phyloP scores from a whole-genome alignment of 305 asterid species.

The Caryopteris hybrid region DNA sequence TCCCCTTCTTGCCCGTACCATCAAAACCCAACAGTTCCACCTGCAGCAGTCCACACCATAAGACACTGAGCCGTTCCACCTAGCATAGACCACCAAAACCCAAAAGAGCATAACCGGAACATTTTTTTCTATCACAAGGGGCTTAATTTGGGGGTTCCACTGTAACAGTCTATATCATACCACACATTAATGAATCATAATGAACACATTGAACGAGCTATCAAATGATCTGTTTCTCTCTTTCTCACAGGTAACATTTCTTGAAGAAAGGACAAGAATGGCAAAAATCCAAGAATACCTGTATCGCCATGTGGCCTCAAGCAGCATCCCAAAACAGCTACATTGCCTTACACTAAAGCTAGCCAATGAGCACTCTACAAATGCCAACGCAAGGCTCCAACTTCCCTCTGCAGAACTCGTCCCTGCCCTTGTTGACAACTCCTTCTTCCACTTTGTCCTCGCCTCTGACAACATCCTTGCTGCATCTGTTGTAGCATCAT shows the following conservation, averaged over 20 bases:
- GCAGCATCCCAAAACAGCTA: constrained; percentile 92
- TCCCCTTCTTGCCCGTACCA: neutral
- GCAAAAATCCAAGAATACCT: constrained; percentile 93
- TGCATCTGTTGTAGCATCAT: constrained; percentile 87
- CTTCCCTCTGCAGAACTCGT: constrained; percentile 78
- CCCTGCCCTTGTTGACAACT: constrained; percentile 78
- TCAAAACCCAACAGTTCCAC: neutral
- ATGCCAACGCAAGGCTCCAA: constrained; percentile 81
- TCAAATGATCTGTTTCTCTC: neutral
- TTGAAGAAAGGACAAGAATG: constrained; percentile 77
- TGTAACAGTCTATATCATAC: neutral
- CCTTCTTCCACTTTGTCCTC: constrained; percentile 74
- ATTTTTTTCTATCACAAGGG: neutral
- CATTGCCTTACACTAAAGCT: constrained; percentile 76
- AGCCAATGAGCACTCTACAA: constrained; percentile 86
- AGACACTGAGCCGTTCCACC: neutral
- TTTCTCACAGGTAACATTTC: constrained; percentile 52
- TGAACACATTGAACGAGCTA: neutral
- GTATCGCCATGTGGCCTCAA: constrained; percentile 95
- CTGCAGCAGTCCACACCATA: neutral
- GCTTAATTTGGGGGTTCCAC: neutral
- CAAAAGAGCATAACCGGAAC: neutral
- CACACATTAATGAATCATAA: neutral
- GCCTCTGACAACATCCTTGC: constrained; percentile 94
- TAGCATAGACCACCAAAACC: neutral